phyloP scores from a whole-genome alignment of 179 eudicot genomes.

The Camellia oleifera region DNA sequence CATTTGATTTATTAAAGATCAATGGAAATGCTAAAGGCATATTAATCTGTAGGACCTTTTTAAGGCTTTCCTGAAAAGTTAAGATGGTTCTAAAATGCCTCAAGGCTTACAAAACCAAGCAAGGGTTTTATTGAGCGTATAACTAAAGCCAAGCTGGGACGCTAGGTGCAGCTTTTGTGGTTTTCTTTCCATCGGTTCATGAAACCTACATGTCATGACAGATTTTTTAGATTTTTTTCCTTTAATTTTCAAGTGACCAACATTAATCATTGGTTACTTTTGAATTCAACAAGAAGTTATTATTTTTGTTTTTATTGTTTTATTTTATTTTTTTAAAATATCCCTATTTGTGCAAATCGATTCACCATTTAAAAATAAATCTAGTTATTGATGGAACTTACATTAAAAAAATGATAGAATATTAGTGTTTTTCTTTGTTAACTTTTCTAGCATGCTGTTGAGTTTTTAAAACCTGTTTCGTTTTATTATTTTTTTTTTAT shows the following conservation, averaged over 20 bases:
- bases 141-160: slow-evolving; percentile 6
- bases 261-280: background rate
- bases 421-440: background rate
- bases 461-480: background rate
- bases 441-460: background rate
- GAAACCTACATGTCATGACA: background rate
- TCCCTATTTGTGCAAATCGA: background rate
- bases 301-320: background rate
- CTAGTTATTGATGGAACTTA: too few species aligned
- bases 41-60: background rate
- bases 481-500: background rate
- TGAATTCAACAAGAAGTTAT: background rate
- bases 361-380: background rate
- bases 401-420: background rate
- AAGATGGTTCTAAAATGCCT: slow-evolving; percentile 8
- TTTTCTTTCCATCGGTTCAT: background rate
- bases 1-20: slow-evolving; percentile 4
- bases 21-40: background rate
- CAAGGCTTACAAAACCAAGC: background rate
- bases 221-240: background rate
- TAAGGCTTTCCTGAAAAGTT: background rate
- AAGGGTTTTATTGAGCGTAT: background rate
- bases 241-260: background rate
- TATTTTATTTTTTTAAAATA: background rate
- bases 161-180: background rate